A percentile compares a stretch with the other conserved stretches of the same genome.
These are phyloP conservation scores for Canavalia gladiata DNA, from an alignment of 306 rosid species.

Conservation along the genomic window DNA sequence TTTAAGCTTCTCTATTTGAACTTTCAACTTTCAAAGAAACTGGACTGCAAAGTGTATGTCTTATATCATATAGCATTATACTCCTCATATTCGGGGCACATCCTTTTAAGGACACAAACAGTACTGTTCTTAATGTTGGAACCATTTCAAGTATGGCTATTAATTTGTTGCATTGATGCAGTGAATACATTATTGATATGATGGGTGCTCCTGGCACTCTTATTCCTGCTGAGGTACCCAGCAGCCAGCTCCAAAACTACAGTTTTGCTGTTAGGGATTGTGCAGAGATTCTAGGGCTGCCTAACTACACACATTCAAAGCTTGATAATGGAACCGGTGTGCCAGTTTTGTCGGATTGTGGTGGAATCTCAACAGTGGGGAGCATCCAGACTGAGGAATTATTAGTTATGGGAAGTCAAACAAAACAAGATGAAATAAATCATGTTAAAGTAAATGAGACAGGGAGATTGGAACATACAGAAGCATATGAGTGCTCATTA, in stretches of 20 bases:
- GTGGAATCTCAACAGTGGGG: constrained; percentile 52
- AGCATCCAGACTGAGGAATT: constrained; percentile 63
- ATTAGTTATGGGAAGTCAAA: constrained; percentile 51
- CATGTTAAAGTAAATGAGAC: constrained; percentile 54
- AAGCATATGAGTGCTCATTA: constrained; percentile 61
- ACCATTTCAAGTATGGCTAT: constrained; percentile 44
- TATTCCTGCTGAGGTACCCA: constrained; percentile 94
- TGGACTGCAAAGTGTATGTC: background rate
- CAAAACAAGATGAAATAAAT: constrained; percentile 54
- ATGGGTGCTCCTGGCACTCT: constrained; percentile 99
- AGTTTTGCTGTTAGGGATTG: constrained; percentile 73
- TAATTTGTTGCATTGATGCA: constrained; percentile 63
- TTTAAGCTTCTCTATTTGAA: constrained; percentile 40
- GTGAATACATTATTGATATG: constrained; percentile 96
- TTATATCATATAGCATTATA: constrained; percentile 36
- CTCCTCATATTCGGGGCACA: constrained; percentile 28
- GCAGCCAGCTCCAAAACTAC: constrained; percentile 75
- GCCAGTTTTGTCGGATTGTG: constrained; percentile 54
- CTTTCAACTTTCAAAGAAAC: constrained; percentile 27
- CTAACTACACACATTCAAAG: constrained; percentile 51
- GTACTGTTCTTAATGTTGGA: constrained; percentile 21
- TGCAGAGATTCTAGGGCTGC: constrained; percentile 64
- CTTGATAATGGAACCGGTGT: constrained; percentile 57
- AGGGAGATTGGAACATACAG: constrained; percentile 54
- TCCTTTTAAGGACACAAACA: constrained; percentile 28